Base-by-base conservation (phyloP, 2,329 filamentous ascomycete genomes). In the Lasiodiplodia sp. region DNA sequence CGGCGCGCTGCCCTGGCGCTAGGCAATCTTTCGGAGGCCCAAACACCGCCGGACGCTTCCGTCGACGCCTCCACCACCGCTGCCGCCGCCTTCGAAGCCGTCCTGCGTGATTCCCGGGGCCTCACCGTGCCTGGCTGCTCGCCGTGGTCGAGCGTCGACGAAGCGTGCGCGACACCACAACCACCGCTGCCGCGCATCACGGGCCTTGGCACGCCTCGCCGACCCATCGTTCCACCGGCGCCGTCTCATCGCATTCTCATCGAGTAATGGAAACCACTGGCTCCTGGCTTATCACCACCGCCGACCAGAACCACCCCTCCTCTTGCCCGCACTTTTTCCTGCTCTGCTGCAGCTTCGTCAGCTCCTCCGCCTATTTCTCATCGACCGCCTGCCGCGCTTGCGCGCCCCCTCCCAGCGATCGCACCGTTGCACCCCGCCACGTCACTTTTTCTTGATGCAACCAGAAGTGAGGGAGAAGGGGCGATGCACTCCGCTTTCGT, bases 241-340 rank as follows among this genome's bases (percentile, higher is more conserved):
- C 40, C 66, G 25, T 63, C 47, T 63, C 66, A 62, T 28, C 65
- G 37, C 56, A 34, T 67, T 68, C 40, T 34, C 44, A 68, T 68
- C 56, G 66, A 68, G 66, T 55, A 68, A 68, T 53, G 47, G 51
- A 68, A 62, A 62, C 47, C n/a, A 52, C 47, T 44, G 31, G 47
- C 47, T 37, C 55, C 44, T 65, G 34, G 16, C 25, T 11, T 44
- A 31, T 31, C 57, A 31, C 40, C 40, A 34, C n/a, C 37, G 21
- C 51, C 40, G 16, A 25, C 37, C 63, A 53, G 21, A 23, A 53
- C 62, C 51, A 66, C 63, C 34, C 25, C 34, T 23, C 56, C 56
- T 28, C 23, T 31, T 60, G 18, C 37, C 58, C 49, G 57, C 57
- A 62, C 28, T 23, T 37, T 58, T 44, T 40, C 64, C 28, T 37